These are phyloP conservation scores for Neonectria magnoliae DNA, from an alignment of 2,329 filamentous ascomycete genomes.

Conservation along the genomic window DNA sequence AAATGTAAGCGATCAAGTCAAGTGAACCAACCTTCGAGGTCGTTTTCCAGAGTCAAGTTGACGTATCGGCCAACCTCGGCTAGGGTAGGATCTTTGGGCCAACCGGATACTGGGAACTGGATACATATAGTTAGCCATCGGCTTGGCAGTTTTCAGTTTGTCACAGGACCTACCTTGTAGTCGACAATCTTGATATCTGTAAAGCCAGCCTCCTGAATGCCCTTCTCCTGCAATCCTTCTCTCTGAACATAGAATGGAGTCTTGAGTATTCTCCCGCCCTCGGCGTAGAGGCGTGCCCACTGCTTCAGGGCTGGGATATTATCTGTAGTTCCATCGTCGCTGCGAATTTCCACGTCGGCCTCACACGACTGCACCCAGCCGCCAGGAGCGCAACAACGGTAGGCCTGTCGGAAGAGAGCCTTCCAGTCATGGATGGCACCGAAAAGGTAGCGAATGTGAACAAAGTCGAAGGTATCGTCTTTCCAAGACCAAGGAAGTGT, in stretches of 20 bases:
- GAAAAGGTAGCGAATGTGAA: slow-evolving; percentile 38
- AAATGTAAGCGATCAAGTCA: fast-evolving
- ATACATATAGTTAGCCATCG: neutral
- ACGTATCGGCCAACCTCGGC: slow-evolving; percentile 23
- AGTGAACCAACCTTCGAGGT: neutral
- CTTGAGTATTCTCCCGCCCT: slow-evolving; percentile 29
- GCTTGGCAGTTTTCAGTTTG: too few relatives aligned
- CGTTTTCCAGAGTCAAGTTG: neutral
- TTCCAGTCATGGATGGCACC: slow-evolving; percentile 34
- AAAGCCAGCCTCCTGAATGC: slow-evolving; percentile 33
- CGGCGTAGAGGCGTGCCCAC: slow-evolving; percentile 27
- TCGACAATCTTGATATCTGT: slow-evolving; percentile 30
- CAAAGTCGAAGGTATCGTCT: slow-evolving; percentile 31
- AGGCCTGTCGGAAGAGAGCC: slow-evolving; percentile 26
- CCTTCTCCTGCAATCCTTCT: slow-evolving; percentile 22
- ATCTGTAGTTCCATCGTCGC: slow-evolving; percentile 35
- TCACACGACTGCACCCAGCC: slow-evolving; percentile 35
- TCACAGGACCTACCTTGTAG: slow-evolving; percentile 27
- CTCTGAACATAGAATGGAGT: slow-evolving; percentile 32
- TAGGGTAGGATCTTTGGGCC: slow-evolving; percentile 23
- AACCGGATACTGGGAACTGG: slow-evolving; percentile 14
- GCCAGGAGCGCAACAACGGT: slow-evolving; percentile 29
- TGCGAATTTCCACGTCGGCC: slow-evolving; percentile 33
- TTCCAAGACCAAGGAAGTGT: slow-evolving; percentile 34
- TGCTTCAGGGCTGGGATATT: slow-evolving; percentile 22